phyloP scores from a whole-genome alignment of 2,329 filamentous ascomycete genomes.

The Fusarium newnesense region DNA sequence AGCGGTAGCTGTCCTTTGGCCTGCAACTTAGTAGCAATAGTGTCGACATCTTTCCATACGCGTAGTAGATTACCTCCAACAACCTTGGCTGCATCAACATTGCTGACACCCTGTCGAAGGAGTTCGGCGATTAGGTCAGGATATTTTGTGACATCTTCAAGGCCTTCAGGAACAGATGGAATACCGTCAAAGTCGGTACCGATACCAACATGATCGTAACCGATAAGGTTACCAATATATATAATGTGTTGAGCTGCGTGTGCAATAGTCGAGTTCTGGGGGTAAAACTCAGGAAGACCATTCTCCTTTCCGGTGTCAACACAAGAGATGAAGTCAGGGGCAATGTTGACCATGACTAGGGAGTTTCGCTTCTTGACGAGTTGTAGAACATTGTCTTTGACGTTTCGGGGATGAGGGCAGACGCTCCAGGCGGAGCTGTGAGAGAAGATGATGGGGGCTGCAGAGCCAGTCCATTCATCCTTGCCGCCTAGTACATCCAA shows the following conservation, averaged over 20 bases:
- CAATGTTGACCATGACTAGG: conserved; percentile 92
- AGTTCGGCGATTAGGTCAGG: conserved; percentile 82
- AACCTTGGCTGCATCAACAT: conserved; percentile 78
- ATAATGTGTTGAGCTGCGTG: conserved; percentile 84
- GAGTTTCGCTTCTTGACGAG: conserved; percentile 78
- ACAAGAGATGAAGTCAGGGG: conserved; percentile 85
- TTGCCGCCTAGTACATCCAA: conserved; percentile 77
- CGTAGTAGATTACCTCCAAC: conserved; percentile 84
- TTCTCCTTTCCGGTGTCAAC: conserved; percentile 65
- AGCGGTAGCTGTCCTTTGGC: conserved; percentile 61
- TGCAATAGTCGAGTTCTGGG: conserved; percentile 75
- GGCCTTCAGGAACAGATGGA: conserved; percentile 69
- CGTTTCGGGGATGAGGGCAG: conserved; percentile 91
- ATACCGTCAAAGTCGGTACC: conserved; percentile 93
- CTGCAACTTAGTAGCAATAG: conserved; percentile 74
- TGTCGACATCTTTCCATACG: conserved; percentile 84
- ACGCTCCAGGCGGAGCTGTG: conserved; percentile 85
- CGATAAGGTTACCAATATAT: conserved; percentile 84
- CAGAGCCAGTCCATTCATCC: conserved; percentile 74
- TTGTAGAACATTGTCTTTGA: conserved; percentile 83
- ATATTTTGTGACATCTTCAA: conserved; percentile 88
- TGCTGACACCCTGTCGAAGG: conserved; percentile 76
- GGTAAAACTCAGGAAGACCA: conserved; percentile 75
- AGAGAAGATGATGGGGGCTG: conserved; percentile 87
- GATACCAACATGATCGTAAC: conserved; percentile 87